Evolutionary conservation across 2,329 filamentous ascomycete species (phyloP), one percentile per base, ranked within the genome.

Genomic region (Hypocreales sp.): DNA sequence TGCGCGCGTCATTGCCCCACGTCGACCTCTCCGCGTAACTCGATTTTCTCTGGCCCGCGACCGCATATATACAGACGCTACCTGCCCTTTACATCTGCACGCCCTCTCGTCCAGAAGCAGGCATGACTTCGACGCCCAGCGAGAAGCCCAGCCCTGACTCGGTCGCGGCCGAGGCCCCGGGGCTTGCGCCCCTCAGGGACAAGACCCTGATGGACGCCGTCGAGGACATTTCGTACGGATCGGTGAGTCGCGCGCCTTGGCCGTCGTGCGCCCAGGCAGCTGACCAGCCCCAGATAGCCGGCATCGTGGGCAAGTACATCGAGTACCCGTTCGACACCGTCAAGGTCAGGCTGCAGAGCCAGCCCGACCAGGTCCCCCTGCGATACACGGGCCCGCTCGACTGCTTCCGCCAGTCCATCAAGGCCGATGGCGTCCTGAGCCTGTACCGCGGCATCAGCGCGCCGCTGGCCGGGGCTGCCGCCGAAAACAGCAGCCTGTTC

Each of bases 301-400:
- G 90, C 34, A 72, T 92, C 33, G 75, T 82, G 20, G 87, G 87
- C 35, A 98, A 95, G 60, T 82, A 87, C 51, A 87, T 98, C 47
- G 90, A 98, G 52, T 98, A 94, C 50, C 90, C 90, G 15, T 98
- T 98, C 56, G 90, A 98, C 56, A 98, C 90, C 0, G 77, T 98
- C 51, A 98, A 98, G 58, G 90, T 98, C 33, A 80, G 90, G 22
- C 70, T 98, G 8, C 90, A 98, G 51, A 90, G 87, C n/a, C 87
- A 95, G 51, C 81, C 84, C 19, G 79, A 87, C 50, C 72, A 78
- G 42, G 63, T 83, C 3, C 84, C 83, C 11, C 68, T 86, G 13
- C 75, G 70, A 33, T 95, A 94, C 53, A 72, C 60, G 5, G 90
- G 90, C 0, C 87, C 90, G 0, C 45, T 94, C 36, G 90, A 98